Percentiles rank a stretch among this genome's conserved stretches.
Evolutionary conservation across 2,329 filamentous ascomycete genomes (phyloP).

Genomic region (Thelonectria rubi): DNA sequence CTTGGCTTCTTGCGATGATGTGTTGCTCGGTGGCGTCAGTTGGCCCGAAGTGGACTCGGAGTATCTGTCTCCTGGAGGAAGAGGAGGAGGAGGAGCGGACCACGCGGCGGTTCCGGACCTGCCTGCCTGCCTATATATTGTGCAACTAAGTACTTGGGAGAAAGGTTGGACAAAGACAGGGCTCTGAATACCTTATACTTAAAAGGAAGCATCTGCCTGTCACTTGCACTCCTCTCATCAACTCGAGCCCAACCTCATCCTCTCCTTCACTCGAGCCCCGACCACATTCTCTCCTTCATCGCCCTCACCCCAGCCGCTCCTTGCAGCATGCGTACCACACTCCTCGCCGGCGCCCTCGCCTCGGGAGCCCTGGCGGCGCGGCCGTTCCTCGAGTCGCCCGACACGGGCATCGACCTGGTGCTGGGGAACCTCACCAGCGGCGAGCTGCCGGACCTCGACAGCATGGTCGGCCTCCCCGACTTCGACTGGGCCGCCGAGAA

Average conservation of each 20-base stretch:
- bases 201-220: conserved; percentile 11
- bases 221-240: neutral
- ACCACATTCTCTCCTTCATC: conserved; percentile 5
- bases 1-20: conserved; percentile 9
- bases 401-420: conserved; percentile 55
- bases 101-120: neutral
- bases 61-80: neutral
- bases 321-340: conserved; percentile 37
- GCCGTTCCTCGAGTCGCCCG: conserved; percentile 56
- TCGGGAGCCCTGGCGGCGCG: conserved; percentile 53
- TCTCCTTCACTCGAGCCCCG: conserved; percentile 2
- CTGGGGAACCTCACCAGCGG: conserved; percentile 48
- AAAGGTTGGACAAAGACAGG: neutral
- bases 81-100: neutral
- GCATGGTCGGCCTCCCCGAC: conserved; percentile 60
- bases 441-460: conserved; percentile 53
- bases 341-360: conserved; percentile 42
- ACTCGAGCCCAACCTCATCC: neutral
- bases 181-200: neutral
- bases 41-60: conserved; percentile 12
- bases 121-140: neutral
- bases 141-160: neutral
- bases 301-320: conserved; percentile 12
- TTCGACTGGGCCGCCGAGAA: conserved; percentile 63
- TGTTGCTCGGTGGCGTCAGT: neutral